Percentiles rank a stretch among this genome's conserved stretches.
These are phyloP conservation scores for Diaporthe sp. DNA, from an alignment of 2,329 filamentous ascomycete genomes.

Conservation along the genomic window DNA sequence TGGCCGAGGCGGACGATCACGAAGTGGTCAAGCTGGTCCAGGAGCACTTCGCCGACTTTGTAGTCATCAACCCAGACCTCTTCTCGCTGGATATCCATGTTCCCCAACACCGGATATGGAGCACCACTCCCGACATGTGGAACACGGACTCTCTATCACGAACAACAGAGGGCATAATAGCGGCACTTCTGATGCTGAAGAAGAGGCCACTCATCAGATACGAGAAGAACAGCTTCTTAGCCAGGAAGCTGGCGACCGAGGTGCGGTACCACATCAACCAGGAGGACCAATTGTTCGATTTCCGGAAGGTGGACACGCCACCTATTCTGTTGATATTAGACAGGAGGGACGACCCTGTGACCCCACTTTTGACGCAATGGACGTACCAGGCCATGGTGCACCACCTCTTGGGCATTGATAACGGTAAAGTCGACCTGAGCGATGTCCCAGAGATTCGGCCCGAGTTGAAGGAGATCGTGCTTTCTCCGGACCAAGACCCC, in stretches of 20 bases:
- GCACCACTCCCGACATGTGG: constrained; percentile 85
- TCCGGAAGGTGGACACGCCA: constrained; percentile 92
- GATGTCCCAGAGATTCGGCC: constrained; percentile 85
- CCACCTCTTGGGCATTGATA: constrained; percentile 91
- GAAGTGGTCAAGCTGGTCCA: constrained; percentile 95
- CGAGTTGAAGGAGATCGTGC: constrained; percentile 91
- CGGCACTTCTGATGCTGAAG: constrained; percentile 87
- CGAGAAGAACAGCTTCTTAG: constrained; percentile 87
- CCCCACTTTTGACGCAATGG: constrained; percentile 95
- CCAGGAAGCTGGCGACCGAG: constrained; percentile 94
- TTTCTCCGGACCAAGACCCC: constrained; percentile 96
- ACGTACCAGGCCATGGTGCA: constrained; percentile 99
- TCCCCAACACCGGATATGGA: constrained; percentile 84
- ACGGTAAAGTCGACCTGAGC: constrained; percentile 91
- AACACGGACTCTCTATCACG: constrained; percentile 88
- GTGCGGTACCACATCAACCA: constrained; percentile 93
- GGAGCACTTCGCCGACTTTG: constrained; percentile 96
- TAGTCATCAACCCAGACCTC: constrained; percentile 94
- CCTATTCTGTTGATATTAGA: constrained; percentile 93
- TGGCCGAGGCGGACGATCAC: constrained; percentile 97
- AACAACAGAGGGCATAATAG: constrained; percentile 87
- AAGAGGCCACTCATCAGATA: constrained; percentile 97
- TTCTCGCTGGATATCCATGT: constrained; percentile 82
- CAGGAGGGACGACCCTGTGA: constrained; percentile 92
- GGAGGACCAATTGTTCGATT: constrained; percentile 96